Evolutionary conservation across 164 flowering plant species (phyloP).

Genomic region (Dillenia turbinata): DNA sequence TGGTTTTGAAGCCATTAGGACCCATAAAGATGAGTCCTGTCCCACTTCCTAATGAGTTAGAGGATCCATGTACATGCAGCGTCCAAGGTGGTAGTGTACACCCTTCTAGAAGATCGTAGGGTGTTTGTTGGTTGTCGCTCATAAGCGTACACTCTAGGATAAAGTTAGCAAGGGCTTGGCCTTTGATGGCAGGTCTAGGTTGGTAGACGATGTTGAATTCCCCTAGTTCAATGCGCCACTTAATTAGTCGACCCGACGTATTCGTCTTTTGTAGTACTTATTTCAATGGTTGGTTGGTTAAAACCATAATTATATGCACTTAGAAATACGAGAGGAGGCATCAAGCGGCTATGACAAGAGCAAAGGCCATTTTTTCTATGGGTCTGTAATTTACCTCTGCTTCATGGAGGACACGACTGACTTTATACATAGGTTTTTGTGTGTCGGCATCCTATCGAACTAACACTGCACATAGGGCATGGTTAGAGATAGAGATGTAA

Average conservation of each 20-base stretch:
- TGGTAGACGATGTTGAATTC: not conserved
- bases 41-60: not conserved
- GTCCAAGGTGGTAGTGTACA: not conserved
- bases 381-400: conserved; percentile 2
- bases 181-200: not conserved
- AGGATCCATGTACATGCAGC: not conserved
- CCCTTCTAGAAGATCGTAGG: not conserved
- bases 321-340: conserved; percentile 3
- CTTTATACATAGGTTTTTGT: conserved; percentile 10
- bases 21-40: not conserved
- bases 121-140: not conserved
- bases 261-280: not conserved
- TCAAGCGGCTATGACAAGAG: not conserved
- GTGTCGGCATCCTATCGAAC: not conserved
- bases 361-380: conserved; percentile 5
- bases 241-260: not conserved
- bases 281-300: not conserved
- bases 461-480: not conserved
- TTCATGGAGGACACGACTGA: not conserved
- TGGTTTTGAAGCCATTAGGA: not conserved
- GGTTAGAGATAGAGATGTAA: not conserved
- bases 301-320: not conserved
- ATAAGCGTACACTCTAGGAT: not conserved
- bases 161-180: conserved; percentile 6
- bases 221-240: conserved; percentile 1